Percentiles rank a stretch among this genome's conserved stretches.
Evolutionary conservation across 257 asterid species (phyloP).

Genomic region (Gentiana straminea): DNA sequence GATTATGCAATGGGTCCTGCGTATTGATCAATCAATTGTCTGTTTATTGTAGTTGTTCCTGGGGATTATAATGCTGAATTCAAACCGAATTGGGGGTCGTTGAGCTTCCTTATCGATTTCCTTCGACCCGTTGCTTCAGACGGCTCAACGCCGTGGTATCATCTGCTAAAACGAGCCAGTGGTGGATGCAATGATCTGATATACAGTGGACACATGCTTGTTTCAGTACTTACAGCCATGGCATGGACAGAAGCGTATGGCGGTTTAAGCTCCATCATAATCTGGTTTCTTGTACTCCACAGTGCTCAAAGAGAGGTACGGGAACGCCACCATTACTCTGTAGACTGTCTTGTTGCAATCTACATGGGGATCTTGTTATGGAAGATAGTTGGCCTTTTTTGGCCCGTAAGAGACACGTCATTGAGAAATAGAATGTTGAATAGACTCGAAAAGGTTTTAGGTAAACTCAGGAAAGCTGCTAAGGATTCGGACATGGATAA

Average conservation of each 20-base stretch:
- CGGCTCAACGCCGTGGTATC: conserved; percentile 63
- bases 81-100: conserved; percentile 78
- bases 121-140: conserved; percentile 75
- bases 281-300: conserved; percentile 80
- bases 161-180: conserved; percentile 73
- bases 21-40: no score
- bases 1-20: no score
- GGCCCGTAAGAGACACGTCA: conserved; percentile 54
- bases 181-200: conserved; percentile 97
- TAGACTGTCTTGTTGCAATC: conserved; percentile 73
- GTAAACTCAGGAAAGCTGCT: conserved; percentile 61
- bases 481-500: conserved; percentile 71
- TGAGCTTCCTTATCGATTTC: conserved; percentile 82
- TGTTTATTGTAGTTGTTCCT: conserved; percentile 46
- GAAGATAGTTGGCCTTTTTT: conserved; percentile 65
- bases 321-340: conserved; percentile 94
- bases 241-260: conserved; percentile 99
- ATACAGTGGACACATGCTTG: conserved; percentile 97
- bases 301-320: conserved; percentile 94
- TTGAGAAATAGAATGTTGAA: conserved; percentile 27
- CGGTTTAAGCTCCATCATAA: conserved; percentile 60
- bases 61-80: conserved; percentile 41
- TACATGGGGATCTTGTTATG: conserved; percentile 88
- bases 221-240: conserved; percentile 94
- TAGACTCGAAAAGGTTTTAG: conserved; percentile 60